These are phyloP conservation scores for Aphanoascus verrucosus DNA, from an alignment of 2,329 filamentous ascomycete genomes.

Conservation along the genomic window DNA sequence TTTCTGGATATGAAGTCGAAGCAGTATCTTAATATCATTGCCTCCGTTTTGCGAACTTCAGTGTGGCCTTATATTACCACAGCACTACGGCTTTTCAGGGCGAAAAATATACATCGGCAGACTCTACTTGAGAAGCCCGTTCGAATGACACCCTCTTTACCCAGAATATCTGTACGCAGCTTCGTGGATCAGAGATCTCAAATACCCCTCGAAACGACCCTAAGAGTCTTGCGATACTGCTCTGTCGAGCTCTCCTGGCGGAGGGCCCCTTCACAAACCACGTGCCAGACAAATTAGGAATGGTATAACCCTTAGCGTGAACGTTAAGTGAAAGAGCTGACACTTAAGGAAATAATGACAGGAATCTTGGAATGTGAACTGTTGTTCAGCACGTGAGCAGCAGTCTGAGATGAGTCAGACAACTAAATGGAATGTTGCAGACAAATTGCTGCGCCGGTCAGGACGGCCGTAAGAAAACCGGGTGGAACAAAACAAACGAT, in stretches of 20 bases:
- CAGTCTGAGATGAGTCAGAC: neutral
- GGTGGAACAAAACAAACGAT: neutral
- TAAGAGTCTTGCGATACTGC: neutral
- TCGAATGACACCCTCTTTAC: neutral
- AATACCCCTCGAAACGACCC: constrained; percentile 2
- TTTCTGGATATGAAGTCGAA: neutral
- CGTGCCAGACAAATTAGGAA: constrained; percentile 4
- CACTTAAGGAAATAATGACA: constrained; percentile 3
- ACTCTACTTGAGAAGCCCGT: neutral
- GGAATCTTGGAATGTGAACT: neutral
- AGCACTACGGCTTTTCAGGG: neutral
- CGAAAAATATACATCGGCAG: neutral
- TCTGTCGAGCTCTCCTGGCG: neutral
- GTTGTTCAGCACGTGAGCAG: constrained; percentile 5
- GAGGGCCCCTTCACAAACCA: constrained; percentile 1
- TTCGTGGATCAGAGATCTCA: neutral
- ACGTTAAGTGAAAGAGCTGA: neutral
- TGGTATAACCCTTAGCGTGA: constrained; percentile 9
- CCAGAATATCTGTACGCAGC: neutral
- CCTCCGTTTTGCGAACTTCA: neutral
- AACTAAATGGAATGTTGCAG: neutral
- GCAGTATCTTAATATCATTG: neutral
- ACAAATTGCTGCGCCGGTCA: neutral
- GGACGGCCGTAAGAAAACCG: neutral
- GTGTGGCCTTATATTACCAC: neutral